Percentiles rank a stretch among this genome's conserved stretches.
These are phyloP conservation scores for Ganoderma multipileum DNA, from an alignment of 1,284 basidiomycete species.

Conservation along the genomic window DNA sequence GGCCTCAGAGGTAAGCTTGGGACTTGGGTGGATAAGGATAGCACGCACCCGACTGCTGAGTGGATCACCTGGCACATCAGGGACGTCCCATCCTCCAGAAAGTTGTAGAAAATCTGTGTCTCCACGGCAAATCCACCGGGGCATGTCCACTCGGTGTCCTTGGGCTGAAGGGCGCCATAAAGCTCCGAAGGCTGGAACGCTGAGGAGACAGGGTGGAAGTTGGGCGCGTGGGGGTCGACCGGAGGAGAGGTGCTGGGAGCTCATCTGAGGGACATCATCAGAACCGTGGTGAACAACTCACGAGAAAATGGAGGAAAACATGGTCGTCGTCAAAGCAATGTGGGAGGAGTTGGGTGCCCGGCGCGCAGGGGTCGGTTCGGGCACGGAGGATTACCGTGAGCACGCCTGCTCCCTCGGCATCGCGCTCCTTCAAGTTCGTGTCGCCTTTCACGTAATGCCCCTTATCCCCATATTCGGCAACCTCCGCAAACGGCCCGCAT, in stretches of 20 bases:
- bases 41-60: conserved; percentile 89
- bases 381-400: background rate
- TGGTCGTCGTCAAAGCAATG: conserved; percentile 38
- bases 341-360: background rate
- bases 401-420: background rate
- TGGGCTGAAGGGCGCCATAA: conserved; percentile 73
- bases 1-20: conserved; percentile 4
- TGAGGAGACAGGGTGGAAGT: conserved; percentile 80
- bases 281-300: conserved; percentile 49
- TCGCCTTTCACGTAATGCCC: conserved; percentile 4
- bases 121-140: conserved; percentile 90
- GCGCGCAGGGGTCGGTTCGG: background rate
- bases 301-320: conserved; percentile 80
- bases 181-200: conserved; percentile 59
- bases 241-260: conserved; percentile 55
- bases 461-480: background rate
- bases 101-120: conserved; percentile 91
- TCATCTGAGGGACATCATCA: conserved; percentile 26
- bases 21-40: conserved; percentile 5
- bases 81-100: conserved; percentile 83
- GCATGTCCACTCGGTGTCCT: conserved; percentile 87
- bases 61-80: conserved; percentile 95
- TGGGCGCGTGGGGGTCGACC: conserved; percentile 70
- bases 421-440: background rate
- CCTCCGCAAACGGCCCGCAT: background rate